A percentile compares a stretch with the other conserved stretches of the same genome.
Conservation (phyloP, 78 protist species). For the Speleostelium caveatum region DNA sequence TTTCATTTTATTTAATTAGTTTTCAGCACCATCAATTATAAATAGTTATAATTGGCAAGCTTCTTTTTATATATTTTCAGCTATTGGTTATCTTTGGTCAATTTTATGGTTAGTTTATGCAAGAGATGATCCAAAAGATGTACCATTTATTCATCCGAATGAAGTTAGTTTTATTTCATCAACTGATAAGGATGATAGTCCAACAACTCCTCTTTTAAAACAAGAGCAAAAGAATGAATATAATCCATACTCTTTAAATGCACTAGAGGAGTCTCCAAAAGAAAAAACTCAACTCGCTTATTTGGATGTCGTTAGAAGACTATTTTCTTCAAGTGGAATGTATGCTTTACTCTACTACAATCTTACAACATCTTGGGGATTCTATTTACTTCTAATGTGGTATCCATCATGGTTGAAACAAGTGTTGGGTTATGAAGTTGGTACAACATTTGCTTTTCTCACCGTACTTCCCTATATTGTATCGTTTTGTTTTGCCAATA, state of each 20-base stretch:
- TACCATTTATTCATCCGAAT: constrained; percentile 57
- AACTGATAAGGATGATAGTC: not conserved
- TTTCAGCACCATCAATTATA: constrained; percentile 18
- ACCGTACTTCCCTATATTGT: constrained; percentile 48
- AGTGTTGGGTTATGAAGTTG: not conserved
- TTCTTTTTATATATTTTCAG: constrained; percentile 43
- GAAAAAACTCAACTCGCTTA: constrained; percentile 9
- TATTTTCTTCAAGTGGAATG: constrained; percentile 20
- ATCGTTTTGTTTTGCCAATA: not conserved
- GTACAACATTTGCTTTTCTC: constrained; percentile 14
- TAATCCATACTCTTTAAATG: not conserved
- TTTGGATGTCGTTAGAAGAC: constrained; percentile 5
- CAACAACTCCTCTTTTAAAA: not conserved
- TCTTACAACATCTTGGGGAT: constrained; percentile 40
- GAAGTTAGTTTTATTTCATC: constrained; percentile 24
- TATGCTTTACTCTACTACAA: constrained; percentile 14
- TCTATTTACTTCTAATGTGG: constrained; percentile 63
- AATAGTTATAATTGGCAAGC: not conserved
- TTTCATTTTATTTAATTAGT: too few species aligned
- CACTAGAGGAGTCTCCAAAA: not conserved
- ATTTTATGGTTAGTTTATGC: constrained; percentile 26
- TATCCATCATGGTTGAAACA: constrained; percentile 41
- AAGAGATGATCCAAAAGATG: constrained; percentile 52
- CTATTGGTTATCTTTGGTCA: constrained; percentile 13
- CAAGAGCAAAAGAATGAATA: not conserved